phyloP scores from a whole-genome alignment of 2,329 filamentous ascomycete species.

The Thelonectria rubi region DNA sequence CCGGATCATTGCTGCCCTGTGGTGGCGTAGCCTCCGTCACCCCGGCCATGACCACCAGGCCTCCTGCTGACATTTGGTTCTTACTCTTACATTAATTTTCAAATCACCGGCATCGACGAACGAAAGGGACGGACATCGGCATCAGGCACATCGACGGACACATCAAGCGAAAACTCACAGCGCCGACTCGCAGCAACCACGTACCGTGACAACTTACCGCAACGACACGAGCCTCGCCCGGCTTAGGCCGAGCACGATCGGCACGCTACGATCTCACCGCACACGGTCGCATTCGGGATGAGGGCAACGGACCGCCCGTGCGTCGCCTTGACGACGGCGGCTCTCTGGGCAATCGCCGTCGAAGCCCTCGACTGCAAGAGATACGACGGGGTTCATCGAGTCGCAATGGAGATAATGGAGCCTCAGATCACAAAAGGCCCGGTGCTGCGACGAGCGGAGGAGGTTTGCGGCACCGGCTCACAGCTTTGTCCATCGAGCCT shows the following conservation, averaged over 20 bases:
- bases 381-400: slow-evolving; percentile 45
- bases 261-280: slow-evolving; percentile 14
- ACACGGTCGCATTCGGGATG: slow-evolving; percentile 29
- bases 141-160: no score
- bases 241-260: slow-evolving; percentile 13
- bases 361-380: slow-evolving; percentile 43
- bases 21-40: slow-evolving; percentile 41
- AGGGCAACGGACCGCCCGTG: slow-evolving; percentile 34
- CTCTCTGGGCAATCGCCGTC: slow-evolving; percentile 32
- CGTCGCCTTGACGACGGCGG: slow-evolving; percentile 31
- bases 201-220: no score
- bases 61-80: slow-evolving; percentile 40
- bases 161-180: not conserved
- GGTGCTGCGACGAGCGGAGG: slow-evolving; percentile 30
- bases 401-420: slow-evolving; percentile 40
- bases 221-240: not conserved
- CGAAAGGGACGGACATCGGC: not conserved
- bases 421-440: slow-evolving; percentile 35
- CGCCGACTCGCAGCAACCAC: no score
- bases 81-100: slow-evolving; percentile 25
- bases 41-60: slow-evolving; percentile 34
- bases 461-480: slow-evolving; percentile 41
- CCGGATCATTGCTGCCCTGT: slow-evolving; percentile 36
- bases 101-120: not conserved
- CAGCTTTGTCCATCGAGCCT: slow-evolving; percentile 51